Conservation (phyloP, 192 early-diverging fungal genomes). For the Entomortierella chlamydospora region DNA sequence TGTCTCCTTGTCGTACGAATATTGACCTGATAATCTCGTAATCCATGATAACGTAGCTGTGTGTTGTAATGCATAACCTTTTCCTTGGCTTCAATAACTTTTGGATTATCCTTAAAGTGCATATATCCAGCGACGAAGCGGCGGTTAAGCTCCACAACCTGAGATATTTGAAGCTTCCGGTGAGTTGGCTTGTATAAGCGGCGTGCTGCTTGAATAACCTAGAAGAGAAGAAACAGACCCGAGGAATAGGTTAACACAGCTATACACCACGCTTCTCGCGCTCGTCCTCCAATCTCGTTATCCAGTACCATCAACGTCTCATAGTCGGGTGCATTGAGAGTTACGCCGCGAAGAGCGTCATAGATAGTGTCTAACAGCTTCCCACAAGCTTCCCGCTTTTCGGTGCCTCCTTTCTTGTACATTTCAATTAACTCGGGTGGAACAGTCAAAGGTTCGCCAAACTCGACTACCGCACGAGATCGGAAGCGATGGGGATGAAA, state of each 20-base stretch:
- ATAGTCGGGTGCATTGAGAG: constrained; percentile 92
- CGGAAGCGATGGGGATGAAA: constrained; percentile 97
- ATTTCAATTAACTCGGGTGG: constrained; percentile 80
- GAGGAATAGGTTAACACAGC: too few species aligned
- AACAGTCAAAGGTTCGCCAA: constrained; percentile 90
- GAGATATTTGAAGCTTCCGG: constrained; percentile 84
- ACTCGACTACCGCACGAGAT: constrained; percentile 96
- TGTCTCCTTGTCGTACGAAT: constrained; percentile 75
- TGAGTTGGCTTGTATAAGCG: constrained; percentile 91
- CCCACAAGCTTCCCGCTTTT: constrained; percentile 85
- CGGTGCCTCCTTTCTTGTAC: constrained; percentile 84
- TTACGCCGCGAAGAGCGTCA: constrained; percentile 85
- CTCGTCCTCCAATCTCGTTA: too few species aligned
- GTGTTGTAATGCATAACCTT: constrained; percentile 88
- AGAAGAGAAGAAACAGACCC: too few species aligned
- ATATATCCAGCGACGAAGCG: constrained; percentile 88
- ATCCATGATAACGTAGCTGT: constrained; percentile 90
- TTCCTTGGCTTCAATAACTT: constrained; percentile 80
- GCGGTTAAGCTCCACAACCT: constrained; percentile 90
- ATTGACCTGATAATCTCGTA: constrained; percentile 96
- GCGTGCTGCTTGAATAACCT: constrained; percentile 93
- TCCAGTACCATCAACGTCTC: constrained; percentile 86
- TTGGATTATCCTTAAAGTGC: constrained; percentile 84
- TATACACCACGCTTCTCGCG: too few species aligned
- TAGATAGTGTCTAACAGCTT: constrained; percentile 82